phyloP scores from a whole-genome alignment of 2,329 filamentous ascomycete species.

The Ophiocordyceps camponoti-saundersi region DNA sequence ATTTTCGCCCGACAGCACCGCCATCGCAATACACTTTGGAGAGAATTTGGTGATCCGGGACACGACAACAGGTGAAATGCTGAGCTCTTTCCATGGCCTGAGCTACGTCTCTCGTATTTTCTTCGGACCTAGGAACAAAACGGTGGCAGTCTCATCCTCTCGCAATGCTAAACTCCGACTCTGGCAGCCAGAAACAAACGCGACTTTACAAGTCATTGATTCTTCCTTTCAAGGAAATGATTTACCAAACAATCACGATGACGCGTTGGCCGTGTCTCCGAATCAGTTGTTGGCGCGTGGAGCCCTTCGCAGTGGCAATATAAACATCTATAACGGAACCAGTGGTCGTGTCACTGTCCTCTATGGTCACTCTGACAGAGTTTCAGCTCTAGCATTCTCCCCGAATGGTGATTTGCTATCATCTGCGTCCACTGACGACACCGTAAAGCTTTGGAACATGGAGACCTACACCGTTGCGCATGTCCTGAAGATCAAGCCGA shows the following conservation, averaged over 20 bases:
- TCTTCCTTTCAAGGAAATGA: background rate
- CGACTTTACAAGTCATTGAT: background rate
- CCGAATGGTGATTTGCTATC: background rate
- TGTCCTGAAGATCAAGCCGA: background rate
- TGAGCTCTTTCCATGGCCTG: background rate
- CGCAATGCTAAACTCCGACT: background rate
- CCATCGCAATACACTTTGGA: background rate
- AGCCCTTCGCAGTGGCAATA: background rate
- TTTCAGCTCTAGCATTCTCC: background rate
- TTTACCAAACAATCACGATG: no score
- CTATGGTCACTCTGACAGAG: background rate
- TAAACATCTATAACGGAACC: background rate
- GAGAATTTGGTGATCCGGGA: background rate
- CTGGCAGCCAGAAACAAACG: background rate
- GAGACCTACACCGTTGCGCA: background rate
- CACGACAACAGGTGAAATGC: background rate
- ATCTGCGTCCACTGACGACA: background rate
- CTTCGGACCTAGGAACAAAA: background rate
- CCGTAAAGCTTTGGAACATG: background rate
- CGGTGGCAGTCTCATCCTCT: background rate
- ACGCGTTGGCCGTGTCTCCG: background rate
- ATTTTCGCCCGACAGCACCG: background rate
- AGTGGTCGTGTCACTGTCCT: background rate
- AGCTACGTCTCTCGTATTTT: background rate
- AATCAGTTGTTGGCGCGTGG: background rate